Conservation (phyloP, 768 basidiomycete species). For the Xerocomus brunneocitrinus region DNA sequence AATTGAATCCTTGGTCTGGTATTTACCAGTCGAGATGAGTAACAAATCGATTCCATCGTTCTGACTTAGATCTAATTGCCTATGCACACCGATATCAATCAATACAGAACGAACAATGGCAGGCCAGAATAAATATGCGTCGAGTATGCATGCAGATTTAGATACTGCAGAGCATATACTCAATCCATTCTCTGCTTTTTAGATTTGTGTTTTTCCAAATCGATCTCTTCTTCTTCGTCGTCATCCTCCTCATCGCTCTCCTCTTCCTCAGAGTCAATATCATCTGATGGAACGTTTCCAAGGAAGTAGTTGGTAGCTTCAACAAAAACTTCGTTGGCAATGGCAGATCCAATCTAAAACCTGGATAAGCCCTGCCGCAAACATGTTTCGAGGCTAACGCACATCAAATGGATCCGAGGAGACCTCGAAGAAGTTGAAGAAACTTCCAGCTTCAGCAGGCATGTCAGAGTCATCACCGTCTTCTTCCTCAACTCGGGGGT, state of each 20-base stretch:
- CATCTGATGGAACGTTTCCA: constrained; percentile 57
- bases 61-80: background rate
- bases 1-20: no score
- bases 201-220: constrained; percentile 75
- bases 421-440: constrained; percentile 85
- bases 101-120: constrained; percentile 9
- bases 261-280: constrained; percentile 62
- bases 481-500: constrained; percentile 61
- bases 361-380: constrained; percentile 5
- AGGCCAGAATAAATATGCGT: constrained; percentile 26
- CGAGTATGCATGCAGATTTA: constrained; percentile 12
- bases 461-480: constrained; percentile 48
- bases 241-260: constrained; percentile 70
- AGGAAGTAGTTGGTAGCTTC: constrained; percentile 81
- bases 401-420: constrained; percentile 65
- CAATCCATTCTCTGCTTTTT: constrained; percentile 60
- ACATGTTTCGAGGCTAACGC: constrained; percentile 23
- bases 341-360: constrained; percentile 60
- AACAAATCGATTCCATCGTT: background rate
- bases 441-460: constrained; percentile 67
- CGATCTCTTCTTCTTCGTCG: constrained; percentile 82
- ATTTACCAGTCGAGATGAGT: background rate
- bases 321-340: constrained; percentile 76
- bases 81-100: background rate
- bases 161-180: constrained; percentile 15